These are phyloP conservation scores for Monilinia polystroma DNA, from an alignment of 2,329 filamentous ascomycete genomes.

Conservation along the genomic window DNA sequence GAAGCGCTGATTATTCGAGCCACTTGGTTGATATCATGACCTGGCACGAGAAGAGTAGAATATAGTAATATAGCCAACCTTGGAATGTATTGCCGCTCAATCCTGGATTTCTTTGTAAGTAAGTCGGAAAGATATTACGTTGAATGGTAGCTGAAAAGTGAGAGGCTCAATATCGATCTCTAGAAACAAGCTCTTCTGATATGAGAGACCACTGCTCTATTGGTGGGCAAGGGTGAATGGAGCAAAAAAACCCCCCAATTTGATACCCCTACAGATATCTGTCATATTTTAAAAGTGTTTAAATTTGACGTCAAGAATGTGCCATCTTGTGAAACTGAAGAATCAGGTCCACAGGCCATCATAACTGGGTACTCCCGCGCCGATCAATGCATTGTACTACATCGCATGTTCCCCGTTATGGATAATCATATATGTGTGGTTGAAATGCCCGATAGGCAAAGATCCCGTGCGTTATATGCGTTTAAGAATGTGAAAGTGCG, in stretches of 20 bases:
- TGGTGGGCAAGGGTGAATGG: background rate
- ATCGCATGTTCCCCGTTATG: background rate
- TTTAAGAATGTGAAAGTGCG: background rate
- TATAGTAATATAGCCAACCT: background rate
- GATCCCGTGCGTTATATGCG: background rate
- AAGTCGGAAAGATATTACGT: background rate
- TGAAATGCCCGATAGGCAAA: background rate
- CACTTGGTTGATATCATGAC: background rate
- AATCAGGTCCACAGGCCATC: background rate
- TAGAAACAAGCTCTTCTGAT: background rate
- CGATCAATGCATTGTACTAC: slow-evolving; percentile 6
- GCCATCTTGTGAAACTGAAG: background rate
- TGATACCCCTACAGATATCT: background rate
- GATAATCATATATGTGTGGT: background rate
- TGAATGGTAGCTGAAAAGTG: background rate
- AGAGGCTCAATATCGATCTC: background rate
- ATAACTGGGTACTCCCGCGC: background rate
- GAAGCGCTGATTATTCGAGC: background rate
- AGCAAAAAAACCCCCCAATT: background rate
- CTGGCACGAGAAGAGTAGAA: background rate
- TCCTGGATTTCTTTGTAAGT: background rate
- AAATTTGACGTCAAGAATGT: background rate
- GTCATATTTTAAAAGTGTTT: background rate
- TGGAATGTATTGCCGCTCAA: background rate
- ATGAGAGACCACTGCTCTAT: background rate